phyloP scores from a whole-genome alignment of 768 basidiomycete species.

The Mycena vulgaris region DNA sequence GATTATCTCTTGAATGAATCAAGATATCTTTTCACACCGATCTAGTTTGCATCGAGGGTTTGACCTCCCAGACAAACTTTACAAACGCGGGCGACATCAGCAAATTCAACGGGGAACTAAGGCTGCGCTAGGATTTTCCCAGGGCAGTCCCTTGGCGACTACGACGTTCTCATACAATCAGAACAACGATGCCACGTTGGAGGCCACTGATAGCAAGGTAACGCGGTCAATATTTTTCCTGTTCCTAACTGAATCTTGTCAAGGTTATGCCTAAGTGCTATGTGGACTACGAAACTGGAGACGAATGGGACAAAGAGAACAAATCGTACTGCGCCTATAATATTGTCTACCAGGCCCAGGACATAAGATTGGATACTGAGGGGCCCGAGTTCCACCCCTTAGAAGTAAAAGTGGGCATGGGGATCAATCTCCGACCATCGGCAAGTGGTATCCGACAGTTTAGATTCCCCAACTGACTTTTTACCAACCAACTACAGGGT shows the following conservation, averaged over 20 bases:
- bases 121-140: background rate
- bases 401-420: constrained; percentile 12
- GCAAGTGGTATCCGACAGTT: background rate
- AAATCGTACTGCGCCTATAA: constrained; percentile 5
- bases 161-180: background rate
- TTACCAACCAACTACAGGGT: background rate
- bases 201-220: background rate
- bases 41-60: background rate
- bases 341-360: background rate
- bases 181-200: background rate
- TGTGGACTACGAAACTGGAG: background rate
- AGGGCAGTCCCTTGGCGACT: background rate
- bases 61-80: background rate
- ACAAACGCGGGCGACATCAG: background rate
- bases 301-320: background rate
- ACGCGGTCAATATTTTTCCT: background rate
- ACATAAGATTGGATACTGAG: background rate
- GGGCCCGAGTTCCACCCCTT: constrained; percentile 2
- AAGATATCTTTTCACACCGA: background rate
- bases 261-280: constrained; percentile 5
- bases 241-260: too few relatives aligned
- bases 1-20: too few relatives aligned
- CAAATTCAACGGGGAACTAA: background rate
- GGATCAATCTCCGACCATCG: constrained; percentile 11
- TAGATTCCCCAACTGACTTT: background rate